A percentile compares a stretch with the other conserved stretches of the same genome.
These are phyloP conservation scores for Aspergillus steynii DNA, from an alignment of 495 filamentous ascomycete species.

Conservation along the genomic window DNA sequence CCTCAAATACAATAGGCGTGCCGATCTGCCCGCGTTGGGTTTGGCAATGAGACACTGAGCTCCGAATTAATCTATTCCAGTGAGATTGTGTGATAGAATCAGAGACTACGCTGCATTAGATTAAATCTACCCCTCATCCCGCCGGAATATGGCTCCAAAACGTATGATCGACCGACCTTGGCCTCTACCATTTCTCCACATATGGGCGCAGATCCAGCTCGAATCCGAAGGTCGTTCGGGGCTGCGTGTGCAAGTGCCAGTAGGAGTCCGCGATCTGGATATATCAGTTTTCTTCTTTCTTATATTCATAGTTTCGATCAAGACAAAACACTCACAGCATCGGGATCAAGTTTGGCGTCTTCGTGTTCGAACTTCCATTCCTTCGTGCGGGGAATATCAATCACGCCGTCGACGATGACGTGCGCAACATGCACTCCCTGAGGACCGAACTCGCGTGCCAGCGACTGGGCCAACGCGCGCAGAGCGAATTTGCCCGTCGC, in stretches of 20 bases:
- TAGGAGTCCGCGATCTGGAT: slow-evolving; percentile 84
- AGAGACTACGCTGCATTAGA: background rate
- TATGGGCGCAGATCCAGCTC: slow-evolving; percentile 82
- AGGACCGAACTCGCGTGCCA: slow-evolving; percentile 87
- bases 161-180: background rate
- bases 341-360: slow-evolving; percentile 77
- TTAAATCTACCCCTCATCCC: slow-evolving; percentile 1
- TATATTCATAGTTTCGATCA: background rate
- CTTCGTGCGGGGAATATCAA: slow-evolving; percentile 77
- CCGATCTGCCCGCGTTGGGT: background rate
- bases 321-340: slow-evolving; percentile 62
- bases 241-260: slow-evolving; percentile 87
- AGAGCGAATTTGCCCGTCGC: slow-evolving; percentile 80
- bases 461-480: slow-evolving; percentile 72
- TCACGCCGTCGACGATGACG: slow-evolving; percentile 83
- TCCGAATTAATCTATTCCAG: background rate
- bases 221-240: slow-evolving; percentile 74
- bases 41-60: background rate
- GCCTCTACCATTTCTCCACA: slow-evolving; percentile 70
- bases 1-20: too few relatives aligned
- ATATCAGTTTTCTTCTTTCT: slow-evolving; percentile 10
- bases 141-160: slow-evolving; percentile 6
- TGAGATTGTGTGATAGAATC: background rate
- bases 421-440: slow-evolving; percentile 88
- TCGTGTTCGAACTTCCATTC: slow-evolving; percentile 56